Evolutionary conservation across 2,329 filamentous ascomycete genomes (phyloP).

Genomic region (Neurospora sp.): DNA sequence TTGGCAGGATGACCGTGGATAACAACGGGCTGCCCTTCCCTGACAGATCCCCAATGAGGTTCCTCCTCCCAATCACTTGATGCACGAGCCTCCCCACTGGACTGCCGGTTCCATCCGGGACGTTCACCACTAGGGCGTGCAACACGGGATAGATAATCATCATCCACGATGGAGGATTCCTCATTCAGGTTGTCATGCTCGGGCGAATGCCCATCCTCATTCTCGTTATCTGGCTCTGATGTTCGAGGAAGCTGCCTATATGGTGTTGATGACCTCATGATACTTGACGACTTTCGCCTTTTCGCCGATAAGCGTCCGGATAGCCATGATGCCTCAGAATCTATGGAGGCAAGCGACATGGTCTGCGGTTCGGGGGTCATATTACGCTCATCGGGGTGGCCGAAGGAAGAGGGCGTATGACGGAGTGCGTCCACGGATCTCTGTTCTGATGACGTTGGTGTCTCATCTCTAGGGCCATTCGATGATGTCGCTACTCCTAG

Average conservation of each 20-base stretch:
- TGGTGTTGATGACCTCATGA: constrained; percentile 22
- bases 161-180: constrained; percentile 53
- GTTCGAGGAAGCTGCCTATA: constrained; percentile 26
- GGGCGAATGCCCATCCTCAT: constrained; percentile 42
- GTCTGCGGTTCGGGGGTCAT: constrained; percentile 55
- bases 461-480: constrained; percentile 27
- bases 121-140: constrained; percentile 21
- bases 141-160: constrained; percentile 61
- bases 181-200: constrained; percentile 44
- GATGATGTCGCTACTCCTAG: constrained; percentile 24
- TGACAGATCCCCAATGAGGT: constrained; percentile 40
- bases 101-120: constrained; percentile 26
- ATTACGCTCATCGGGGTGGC: constrained; percentile 28
- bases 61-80: constrained; percentile 51
- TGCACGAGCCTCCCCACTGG: constrained; percentile 39
- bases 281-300: constrained; percentile 32
- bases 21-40: constrained; percentile 41
- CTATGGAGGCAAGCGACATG: constrained; percentile 84
- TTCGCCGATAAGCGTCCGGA: constrained; percentile 51
- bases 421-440: constrained; percentile 30
- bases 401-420: constrained; percentile 35
- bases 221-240: constrained; percentile 27
- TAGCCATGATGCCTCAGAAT: constrained; percentile 94
- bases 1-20: constrained; percentile 43
- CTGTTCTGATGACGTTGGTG: constrained; percentile 36